These are phyloP conservation scores for Mortierella sp. DNA, from an alignment of 371 early-diverging fungal species.

Conservation along the genomic window DNA sequence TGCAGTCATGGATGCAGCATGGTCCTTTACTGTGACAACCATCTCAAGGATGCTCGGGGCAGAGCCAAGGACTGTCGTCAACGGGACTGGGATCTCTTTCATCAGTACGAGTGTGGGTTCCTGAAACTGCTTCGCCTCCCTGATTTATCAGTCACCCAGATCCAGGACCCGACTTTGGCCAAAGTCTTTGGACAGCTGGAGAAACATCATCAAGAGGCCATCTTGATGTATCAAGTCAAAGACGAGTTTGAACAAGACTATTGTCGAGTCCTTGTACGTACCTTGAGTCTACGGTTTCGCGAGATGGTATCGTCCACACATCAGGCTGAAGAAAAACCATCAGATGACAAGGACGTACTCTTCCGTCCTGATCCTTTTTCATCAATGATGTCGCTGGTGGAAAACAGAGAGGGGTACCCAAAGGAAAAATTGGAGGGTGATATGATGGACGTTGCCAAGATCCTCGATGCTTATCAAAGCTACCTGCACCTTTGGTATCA, in stretches of 20 bases:
- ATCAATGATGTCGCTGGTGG: slow-evolving; percentile 12
- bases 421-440: slow-evolving; percentile 10
- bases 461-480: slow-evolving; percentile 29
- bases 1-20: slow-evolving; percentile 13
- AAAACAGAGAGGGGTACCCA: slow-evolving; percentile 8
- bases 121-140: slow-evolving; percentile 8
- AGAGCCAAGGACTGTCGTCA: slow-evolving; percentile 5
- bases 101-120: slow-evolving; percentile 23
- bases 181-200: not conserved
- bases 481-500: not conserved
- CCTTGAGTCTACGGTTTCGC: slow-evolving; percentile 19
- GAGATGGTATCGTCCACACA: not conserved
- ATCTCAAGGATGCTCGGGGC: not conserved
- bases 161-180: not conserved
- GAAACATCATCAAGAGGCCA: not conserved
- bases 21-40: slow-evolving; percentile 26
- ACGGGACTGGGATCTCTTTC: slow-evolving; percentile 15
- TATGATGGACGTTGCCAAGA: slow-evolving; percentile 16
- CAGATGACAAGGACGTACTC: not conserved
- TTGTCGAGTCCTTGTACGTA: slow-evolving; percentile 14
- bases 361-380: slow-evolving; percentile 2
- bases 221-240: not conserved
- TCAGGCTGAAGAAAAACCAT: not conserved
- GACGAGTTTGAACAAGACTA: slow-evolving; percentile 22
- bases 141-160: not conserved